Base-by-base conservation (phyloP, 306 rosid genomes). In the Fragaria iinumae region DNA sequence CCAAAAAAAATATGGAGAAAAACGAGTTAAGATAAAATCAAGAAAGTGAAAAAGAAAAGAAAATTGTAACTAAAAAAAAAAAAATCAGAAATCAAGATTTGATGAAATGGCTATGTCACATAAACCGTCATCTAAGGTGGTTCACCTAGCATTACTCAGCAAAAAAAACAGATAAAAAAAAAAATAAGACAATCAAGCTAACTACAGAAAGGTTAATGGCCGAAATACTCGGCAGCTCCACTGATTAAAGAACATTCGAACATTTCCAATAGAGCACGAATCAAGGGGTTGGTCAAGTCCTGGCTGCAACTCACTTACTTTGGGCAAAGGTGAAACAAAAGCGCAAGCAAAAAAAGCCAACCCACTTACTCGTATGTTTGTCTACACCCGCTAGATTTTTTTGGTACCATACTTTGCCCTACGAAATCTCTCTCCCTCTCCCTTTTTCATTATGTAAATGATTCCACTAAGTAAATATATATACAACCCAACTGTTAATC, bases 361-460 rank as follows among this genome's bases (percentile, higher is more conserved):
- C 47, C 70, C 48, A 36, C 70, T 65, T 36, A 64, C 17, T 32
- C 10, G 36, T 16, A 12, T 29, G 38, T 50, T 27, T 41, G n/a
- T 13, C 60, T 48, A 68, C 32, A 70, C 80, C 74, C 60, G 73
- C 78, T 80, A 76, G 74, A 86, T 38, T 69, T 71, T 65, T 43
- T 6, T 76, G 87, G 77, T 57, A 43, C 23, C 77, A 64, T 75
- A 64, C 78, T 43, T 73, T 71, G 78, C 52, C 89, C 89, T 71
- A 74, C 89, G 70, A 71, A 75, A 83, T 83, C 79, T 79, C 25
- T 66, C 79, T 83, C 44, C 6, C 36, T 32, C 80, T 77, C 59
- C 7, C 79, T 67, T 59, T 55, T 74, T 23, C 76, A 80, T 82
- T 41, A 73, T 80, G 86, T 60, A 47, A 63, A 73, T 68, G 82